Evolutionary conservation across 805 yeast species (phyloP), one percentile per base, ranked within the genome.

Genomic region (Ogataea corticis): DNA sequence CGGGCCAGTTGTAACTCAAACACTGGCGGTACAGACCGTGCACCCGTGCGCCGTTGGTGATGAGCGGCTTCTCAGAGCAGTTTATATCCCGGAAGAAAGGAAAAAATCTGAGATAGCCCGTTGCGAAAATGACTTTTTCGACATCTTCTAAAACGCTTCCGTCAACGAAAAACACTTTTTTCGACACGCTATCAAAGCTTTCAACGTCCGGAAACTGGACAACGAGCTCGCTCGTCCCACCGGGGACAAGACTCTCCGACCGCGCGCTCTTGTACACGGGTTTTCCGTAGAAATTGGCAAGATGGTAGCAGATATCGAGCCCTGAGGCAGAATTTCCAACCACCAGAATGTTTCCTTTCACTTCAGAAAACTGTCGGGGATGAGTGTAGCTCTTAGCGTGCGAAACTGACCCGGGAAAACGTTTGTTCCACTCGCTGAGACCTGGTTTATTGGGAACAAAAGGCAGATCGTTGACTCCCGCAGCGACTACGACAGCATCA

Each of bases 261-360:
- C 85, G 68, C 12, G 72, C 66, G 10, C 83, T 73, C 48, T 79
- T 73, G 56, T 73, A 71, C 12, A 82, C 68, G 7, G 57, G 61
- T 41, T 64, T 68, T 17, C 71, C 63, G 36, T 77, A 66, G 3
- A 48, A 57, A 2, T 69, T 67, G 1, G 82, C 76, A 15, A 83
- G 57, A 58, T 85, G 91, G 45, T 73, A 75, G 2, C 88, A 77
- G 33, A 86, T 69, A 56, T 87, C 96, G 12, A 79, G 74, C 12
- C 89, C 95, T 31, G 87, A 80, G 2, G 91, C 83, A 3, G 83
- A 80, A 53, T 81, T 83, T 0, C 96, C 96, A n/a, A 87, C 78
- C 6, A 87, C 74, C 35, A 87, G 62, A 13, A 83, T 79, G 11
- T 55, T 42, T n/a, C 65, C 61, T 27, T 65, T 71, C 35, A 69